Evolutionary conservation across 768 basidiomycete species (phyloP).

Genomic region (Austroboletus eburneus): DNA sequence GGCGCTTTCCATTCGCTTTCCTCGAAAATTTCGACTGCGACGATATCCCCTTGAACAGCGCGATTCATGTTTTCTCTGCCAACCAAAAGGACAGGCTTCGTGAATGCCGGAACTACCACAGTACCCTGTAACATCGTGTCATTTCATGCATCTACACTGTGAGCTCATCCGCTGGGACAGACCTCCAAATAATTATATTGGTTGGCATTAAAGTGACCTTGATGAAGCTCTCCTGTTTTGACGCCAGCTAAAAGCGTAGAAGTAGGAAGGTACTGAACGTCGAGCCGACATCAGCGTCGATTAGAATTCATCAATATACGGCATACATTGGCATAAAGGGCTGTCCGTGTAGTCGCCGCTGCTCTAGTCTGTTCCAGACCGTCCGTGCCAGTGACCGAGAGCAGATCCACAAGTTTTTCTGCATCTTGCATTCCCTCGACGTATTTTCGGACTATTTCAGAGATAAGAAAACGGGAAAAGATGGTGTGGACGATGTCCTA

Average conservation of each 20-base stretch:
- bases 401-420: slow-evolving; percentile 70
- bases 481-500: slow-evolving; percentile 22
- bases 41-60: slow-evolving; percentile 88
- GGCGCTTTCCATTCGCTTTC: slow-evolving; percentile 91
- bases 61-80: slow-evolving; percentile 96
- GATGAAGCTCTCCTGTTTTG: slow-evolving; percentile 78
- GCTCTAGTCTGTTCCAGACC: slow-evolving; percentile 62
- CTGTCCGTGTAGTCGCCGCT: slow-evolving; percentile 46
- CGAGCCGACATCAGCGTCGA: neutral
- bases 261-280: slow-evolving; percentile 68
- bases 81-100: slow-evolving; percentile 76
- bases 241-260: slow-evolving; percentile 74
- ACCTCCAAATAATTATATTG: slow-evolving; percentile 96
- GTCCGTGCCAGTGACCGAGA: slow-evolving; percentile 64
- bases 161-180: slow-evolving; percentile 20
- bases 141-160: too few relatives aligned
- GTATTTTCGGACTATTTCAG: slow-evolving; percentile 63
- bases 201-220: slow-evolving; percentile 94
- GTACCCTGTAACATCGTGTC: slow-evolving; percentile 53
- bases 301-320: neutral
- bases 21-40: slow-evolving; percentile 83
- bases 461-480: neutral
- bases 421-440: slow-evolving; percentile 69
- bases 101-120: slow-evolving; percentile 68
- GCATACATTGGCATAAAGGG: slow-evolving; percentile 73